phyloP scores from a whole-genome alignment of 805 yeast species.

The Candida taoyuanica region DNA sequence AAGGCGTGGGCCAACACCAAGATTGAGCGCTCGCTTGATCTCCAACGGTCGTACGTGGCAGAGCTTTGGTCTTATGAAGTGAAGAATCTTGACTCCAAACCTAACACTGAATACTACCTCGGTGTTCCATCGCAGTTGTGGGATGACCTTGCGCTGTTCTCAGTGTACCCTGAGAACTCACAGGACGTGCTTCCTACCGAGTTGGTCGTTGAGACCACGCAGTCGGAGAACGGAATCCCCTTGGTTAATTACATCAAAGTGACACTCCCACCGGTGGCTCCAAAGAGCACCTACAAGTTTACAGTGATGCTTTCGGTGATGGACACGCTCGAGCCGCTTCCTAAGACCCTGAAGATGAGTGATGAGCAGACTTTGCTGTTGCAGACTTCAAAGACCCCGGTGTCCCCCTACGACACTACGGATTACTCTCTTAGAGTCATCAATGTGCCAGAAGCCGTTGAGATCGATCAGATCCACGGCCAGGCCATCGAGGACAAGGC shows the following conservation, averaged over 20 bases:
- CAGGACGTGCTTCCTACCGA: constrained; percentile 24
- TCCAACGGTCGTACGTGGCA: constrained; percentile 58
- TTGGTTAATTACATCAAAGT: constrained; percentile 41
- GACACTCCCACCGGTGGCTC: constrained; percentile 56
- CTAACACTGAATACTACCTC: constrained; percentile 52
- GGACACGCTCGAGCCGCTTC: constrained; percentile 52
- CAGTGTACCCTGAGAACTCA: constrained; percentile 30
- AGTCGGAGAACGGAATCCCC: constrained; percentile 24
- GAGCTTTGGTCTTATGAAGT: constrained; percentile 54
- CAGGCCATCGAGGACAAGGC: constrained; percentile 33
- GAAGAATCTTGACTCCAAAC: constrained; percentile 51
- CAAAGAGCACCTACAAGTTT: constrained; percentile 49
- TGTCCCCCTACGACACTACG: constrained; percentile 57
- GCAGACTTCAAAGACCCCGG: constrained; percentile 49
- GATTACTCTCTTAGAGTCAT: constrained; percentile 38
- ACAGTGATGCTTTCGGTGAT: constrained; percentile 45
- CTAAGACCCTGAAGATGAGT: constrained; percentile 53
- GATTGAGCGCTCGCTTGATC: constrained; percentile 55
- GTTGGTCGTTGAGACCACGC: constrained; percentile 23
- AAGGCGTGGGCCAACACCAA: constrained; percentile 49
- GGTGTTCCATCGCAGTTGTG: constrained; percentile 48
- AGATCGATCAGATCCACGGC: constrained; percentile 29
- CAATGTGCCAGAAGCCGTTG: constrained; percentile 46
- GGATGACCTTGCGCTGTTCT: constrained; percentile 41
- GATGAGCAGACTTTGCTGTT: constrained; percentile 58